A percentile compares a stretch with the other conserved stretches of the same genome.
phyloP scores from a whole-genome alignment of 768 basidiomycete genomes.

The Hysterangium stoloniferum region DNA sequence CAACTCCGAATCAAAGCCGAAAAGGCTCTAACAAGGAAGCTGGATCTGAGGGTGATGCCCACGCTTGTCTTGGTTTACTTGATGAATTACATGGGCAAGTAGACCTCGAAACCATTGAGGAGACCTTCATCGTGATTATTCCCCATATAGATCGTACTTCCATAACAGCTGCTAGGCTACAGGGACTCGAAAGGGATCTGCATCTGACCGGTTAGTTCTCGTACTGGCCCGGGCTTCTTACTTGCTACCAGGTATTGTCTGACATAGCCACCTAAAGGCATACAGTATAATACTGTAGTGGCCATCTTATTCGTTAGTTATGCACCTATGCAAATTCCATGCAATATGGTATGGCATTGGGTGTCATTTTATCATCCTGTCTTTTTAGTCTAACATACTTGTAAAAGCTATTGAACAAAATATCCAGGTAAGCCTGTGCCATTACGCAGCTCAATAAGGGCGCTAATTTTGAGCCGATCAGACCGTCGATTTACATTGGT shows the following conservation, averaged over 20 bases:
- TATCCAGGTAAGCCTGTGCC: conserved; percentile 41
- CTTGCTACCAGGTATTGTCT: background rate
- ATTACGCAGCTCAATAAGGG: too few species aligned
- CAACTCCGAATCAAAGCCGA: conserved; percentile 23
- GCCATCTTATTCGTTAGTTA: conserved; percentile 53
- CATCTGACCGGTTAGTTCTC: conserved; percentile 21
- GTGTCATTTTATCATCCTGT: background rate
- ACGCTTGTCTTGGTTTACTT: conserved; percentile 54
- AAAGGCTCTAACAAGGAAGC: conserved; percentile 40
- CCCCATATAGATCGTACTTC: conserved; percentile 13
- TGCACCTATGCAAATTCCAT: conserved; percentile 57
- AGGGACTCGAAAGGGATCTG: conserved; percentile 35
- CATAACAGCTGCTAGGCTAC: conserved; percentile 31
- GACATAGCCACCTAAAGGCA: conserved; percentile 26
- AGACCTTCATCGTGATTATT: too few species aligned
- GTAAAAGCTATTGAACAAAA: conserved; percentile 45
- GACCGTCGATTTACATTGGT: conserved; percentile 58
- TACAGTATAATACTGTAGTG: conserved; percentile 45
- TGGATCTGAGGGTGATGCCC: conserved; percentile 50
- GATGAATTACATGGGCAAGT: conserved; percentile 51
- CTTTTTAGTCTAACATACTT: background rate
- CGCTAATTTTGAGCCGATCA: too few species aligned
- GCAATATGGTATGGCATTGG: conserved; percentile 46
- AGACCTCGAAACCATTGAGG: too few species aligned
- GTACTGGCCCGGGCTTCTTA: too few species aligned